Evolutionary conservation across 1,284 basidiomycete species (phyloP).

Genomic region (Hypsizygus ulmarius): DNA sequence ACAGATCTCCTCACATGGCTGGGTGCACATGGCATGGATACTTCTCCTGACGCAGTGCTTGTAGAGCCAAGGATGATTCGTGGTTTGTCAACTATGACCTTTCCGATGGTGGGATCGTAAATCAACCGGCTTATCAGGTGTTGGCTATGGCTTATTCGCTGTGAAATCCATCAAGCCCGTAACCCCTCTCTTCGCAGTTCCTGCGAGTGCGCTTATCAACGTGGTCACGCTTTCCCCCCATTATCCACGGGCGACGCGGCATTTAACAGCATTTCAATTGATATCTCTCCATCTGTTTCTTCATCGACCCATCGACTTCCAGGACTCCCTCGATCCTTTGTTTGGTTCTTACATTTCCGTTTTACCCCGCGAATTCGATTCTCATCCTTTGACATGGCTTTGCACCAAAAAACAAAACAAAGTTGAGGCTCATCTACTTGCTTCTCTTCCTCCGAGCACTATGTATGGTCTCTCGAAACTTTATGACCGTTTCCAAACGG

Average conservation of each 20-base stretch:
- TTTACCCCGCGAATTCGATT: conserved; percentile 65
- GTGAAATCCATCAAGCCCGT: conserved; percentile 43
- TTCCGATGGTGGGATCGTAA: conserved; percentile 2
- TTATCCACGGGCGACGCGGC: conserved; percentile 41
- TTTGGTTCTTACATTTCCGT: conserved; percentile 78
- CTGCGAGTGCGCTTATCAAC: conserved; percentile 69
- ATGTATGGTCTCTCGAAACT: conserved; percentile 46
- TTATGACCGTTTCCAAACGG: conserved; percentile 51
- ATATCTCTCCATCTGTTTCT: conserved; percentile 64
- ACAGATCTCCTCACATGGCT: conserved; percentile 55
- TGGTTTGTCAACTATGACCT: conserved; percentile 29
- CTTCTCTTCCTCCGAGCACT: conserved; percentile 51
- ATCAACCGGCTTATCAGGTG: conserved; percentile 37
- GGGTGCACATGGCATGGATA: conserved; percentile 48
- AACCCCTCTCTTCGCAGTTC: conserved; percentile 63
- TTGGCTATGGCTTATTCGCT: conserved; percentile 72
- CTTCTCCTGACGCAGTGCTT: conserved; percentile 18
- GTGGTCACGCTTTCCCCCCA: conserved; percentile 54
- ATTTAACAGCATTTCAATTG: conserved; percentile 57
- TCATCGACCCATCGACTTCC: conserved; percentile 38
- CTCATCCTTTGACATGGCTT: conserved; percentile 78
- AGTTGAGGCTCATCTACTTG: conserved; percentile 33
- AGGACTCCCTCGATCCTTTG: conserved; percentile 46
- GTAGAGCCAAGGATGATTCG: conserved; percentile 45
- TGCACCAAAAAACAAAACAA: conserved; percentile 31